Evolutionary conservation across 1,284 basidiomycete species (phyloP), one percentile per base, ranked within the genome.

Genomic region (Trichosporon asahii): DNA sequence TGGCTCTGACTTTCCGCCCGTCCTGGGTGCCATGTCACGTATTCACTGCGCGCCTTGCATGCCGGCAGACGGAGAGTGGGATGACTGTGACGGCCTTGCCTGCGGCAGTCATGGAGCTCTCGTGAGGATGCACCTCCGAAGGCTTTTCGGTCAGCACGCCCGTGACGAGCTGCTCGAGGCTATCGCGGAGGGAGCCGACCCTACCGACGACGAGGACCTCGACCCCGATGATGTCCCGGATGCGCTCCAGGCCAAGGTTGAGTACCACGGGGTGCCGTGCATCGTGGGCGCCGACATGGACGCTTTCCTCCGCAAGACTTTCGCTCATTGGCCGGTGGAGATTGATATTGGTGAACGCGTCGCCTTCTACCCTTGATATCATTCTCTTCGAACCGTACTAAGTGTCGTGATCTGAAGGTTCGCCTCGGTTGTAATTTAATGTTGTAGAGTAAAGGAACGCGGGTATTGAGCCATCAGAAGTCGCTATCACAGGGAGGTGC

Each of bases 141-240:
- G 68, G 2, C 35, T 33, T 21, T 71, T 68, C 46, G 68, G 68
- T 3, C 21, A 25, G 15, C 37, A 68, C 21, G 70, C 72, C 12
- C 46, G 40, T 2, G 66, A 68, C 40, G 72, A 73, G 23, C 65
- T 73, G 12, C 65, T 73, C 3, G 72, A 73, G 18, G 66, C 66
- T 2, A 71, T 73, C 12, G 72, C 64, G 11, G 72, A 73, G 25
- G 70, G 65, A n/a, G 70, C 70, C 7, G 72, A 73, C 65, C 72
- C 72, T 15, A 71, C 70, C 0, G 72, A 73, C 55, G 72, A 73
- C 37, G 66, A 67, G 61, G 72, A 73, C 44, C 40, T 73, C 29
- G 70, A 71, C 29, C 65, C 70, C 3, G 72, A 73, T 44, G 66
- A 40, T 11, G 66, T 73, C 6, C 72, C 72, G 1, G 66, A 66